Percentiles rank a stretch among this genome's conserved stretches.
Conservation (phyloP, 192 early-diverging fungal species). For the Phlyctochytrium planicorne region DNA sequence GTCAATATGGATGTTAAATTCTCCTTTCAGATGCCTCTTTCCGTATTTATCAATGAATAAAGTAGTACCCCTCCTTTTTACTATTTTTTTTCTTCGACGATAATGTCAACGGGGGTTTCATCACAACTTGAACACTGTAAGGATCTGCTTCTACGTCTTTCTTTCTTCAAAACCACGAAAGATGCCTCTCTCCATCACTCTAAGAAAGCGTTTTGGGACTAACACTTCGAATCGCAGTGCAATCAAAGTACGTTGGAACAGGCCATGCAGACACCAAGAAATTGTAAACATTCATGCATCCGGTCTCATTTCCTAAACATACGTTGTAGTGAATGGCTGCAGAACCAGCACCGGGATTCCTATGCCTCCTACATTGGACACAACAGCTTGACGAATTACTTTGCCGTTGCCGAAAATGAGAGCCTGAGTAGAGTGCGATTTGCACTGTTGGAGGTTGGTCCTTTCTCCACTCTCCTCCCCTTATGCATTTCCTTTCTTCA, state of each 20-base stretch:
- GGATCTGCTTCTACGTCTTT: no score
- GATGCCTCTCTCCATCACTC: no score
- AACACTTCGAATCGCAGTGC: not conserved
- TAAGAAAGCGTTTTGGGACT: no score
- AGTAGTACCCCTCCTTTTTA: no score
- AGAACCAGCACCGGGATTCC: constrained; percentile 80
- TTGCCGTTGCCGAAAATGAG: constrained; percentile 87
- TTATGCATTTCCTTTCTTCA: not conserved
- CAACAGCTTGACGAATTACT: constrained; percentile 72
- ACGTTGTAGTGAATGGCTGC: constrained; percentile 75
- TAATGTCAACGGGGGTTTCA: no score
- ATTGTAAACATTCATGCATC: constrained; percentile 54
- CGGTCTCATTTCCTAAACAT: not conserved
- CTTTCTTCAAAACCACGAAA: no score
- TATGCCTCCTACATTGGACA: constrained; percentile 80
- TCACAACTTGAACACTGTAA: no score
- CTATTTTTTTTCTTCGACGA: no score
- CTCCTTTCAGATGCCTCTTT: no score
- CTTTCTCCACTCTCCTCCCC: not conserved
- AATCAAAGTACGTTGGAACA: constrained; percentile 66
- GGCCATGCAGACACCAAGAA: constrained; percentile 90
- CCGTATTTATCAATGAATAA: no score
- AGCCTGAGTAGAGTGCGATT: constrained; percentile 70
- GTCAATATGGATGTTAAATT: no score
- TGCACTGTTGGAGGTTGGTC: constrained; percentile 68